Evolutionary conservation across 2,329 filamentous ascomycete species (phyloP), one percentile per base, ranked within the genome.

Genomic region (Neofusicoccum parvum): DNA sequence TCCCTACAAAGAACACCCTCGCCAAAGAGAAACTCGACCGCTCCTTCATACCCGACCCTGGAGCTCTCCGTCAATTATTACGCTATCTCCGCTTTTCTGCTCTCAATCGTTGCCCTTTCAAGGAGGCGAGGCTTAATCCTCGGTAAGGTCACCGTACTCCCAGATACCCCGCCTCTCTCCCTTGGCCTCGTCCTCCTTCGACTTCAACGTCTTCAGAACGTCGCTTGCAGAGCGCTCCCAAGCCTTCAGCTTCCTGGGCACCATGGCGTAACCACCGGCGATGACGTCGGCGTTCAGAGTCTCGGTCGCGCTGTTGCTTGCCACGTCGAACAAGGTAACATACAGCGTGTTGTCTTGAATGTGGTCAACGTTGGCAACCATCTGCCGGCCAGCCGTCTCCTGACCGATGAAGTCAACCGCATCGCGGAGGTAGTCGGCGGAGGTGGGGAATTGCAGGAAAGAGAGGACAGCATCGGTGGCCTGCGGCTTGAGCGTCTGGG

Each of bases 131-230:
- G 27, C 45, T 59, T 59, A 65, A 65, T 72, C 71, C 70, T 97
- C 94, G 14, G 92, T 96, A 74, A 97, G 85, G 78, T 98, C 95
- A 71, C 95, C 95, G 79, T 98, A 99, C 85, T 99, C 95, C 94
- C 94, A 99, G 86, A 97, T 95, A 49, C 95, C 95, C 70, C 88
- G 84, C 68, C 93, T 87, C 65, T 89, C 88, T 64, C 86, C 83
- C 86, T 96, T 97, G 4, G 94, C 94, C 77, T 90, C 84, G 41
- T 85, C 83, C 82, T 96, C 90, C 60, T 90, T 86, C 77, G 90
- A 86, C 74, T 87, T 89, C 68, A 97, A 81, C 71, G 87, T 86
- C 77, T 88, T 86, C 68, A 97, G 80, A 49, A 93, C 87, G 39
- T 91, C 85, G 65, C 86, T 85, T 51, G 92, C 91, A 9, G 87